Conservation (phyloP, 345 rosid species). For the Populus nigra region DNA sequence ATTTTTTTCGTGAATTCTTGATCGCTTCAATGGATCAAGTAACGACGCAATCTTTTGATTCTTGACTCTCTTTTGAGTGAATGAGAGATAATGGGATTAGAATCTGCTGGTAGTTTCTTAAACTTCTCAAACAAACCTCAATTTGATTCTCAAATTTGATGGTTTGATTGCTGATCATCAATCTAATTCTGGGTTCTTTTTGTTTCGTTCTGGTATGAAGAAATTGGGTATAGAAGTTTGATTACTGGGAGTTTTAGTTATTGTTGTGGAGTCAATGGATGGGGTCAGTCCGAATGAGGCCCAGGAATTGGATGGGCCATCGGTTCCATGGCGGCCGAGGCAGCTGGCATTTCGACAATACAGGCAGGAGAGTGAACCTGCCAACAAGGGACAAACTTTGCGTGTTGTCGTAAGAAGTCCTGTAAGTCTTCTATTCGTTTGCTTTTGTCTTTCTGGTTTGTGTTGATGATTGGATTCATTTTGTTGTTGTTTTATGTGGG, state of each 20-base stretch:
- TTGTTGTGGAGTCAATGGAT: conserved; percentile 43
- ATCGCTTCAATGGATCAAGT: conserved; percentile 36
- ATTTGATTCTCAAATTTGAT: conserved; percentile 21
- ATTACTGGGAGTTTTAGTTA: conserved; percentile 26
- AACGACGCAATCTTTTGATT: conserved; percentile 34
- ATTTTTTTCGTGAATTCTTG: background rate
- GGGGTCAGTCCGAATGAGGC: conserved; percentile 49
- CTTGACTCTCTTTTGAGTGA: conserved; percentile 10
- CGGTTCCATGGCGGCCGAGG: conserved; percentile 61
- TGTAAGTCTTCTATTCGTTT: conserved; percentile 44
- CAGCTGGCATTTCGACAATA: conserved; percentile 60
- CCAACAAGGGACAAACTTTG: conserved; percentile 32
- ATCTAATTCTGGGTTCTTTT: conserved; percentile 3
- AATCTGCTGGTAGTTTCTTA: conserved; percentile 57
- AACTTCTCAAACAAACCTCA: conserved; percentile 21
- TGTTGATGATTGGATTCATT: background rate
- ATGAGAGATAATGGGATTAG: conserved; percentile 54
- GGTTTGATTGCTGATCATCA: conserved; percentile 29
- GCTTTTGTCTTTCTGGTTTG: background rate
- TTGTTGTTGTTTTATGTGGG: conserved; percentile 10
- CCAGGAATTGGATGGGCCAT: conserved; percentile 31
- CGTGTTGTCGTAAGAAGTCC: conserved; percentile 59
- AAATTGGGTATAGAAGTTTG: conserved; percentile 34
- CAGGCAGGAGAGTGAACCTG: conserved; percentile 28
- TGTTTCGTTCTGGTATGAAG: conserved; percentile 23